Base-by-base conservation (phyloP, 805 yeast species). In the Alloascoidea hylecoeti region DNA sequence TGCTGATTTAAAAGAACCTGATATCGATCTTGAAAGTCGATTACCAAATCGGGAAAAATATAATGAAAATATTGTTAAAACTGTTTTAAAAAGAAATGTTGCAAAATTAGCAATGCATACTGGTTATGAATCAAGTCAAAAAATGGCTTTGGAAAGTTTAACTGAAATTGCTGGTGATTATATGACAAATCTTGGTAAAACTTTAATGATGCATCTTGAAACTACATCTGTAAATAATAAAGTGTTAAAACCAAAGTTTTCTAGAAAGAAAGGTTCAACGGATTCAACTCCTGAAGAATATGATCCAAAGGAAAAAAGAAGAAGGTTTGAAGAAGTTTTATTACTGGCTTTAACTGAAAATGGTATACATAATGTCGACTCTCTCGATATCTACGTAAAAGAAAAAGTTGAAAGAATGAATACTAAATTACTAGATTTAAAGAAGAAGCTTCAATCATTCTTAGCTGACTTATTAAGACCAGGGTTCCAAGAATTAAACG, bases 101-200 rank as follows among this genome's bases (percentile, higher is more conserved):
- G 71, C 88, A 15, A 84, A 85, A 43, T 60, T 92, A 15, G 74
- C 83, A 1, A 89, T 92, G 97, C 78, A 84, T 33, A 76, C 79
- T 34, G 98, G 98, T 0, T 92, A 83, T 60, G 97, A 92, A 58
- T 63, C 80, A 0, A 71, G 94, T 0, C 84, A 83, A 46, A 73
- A 79, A 9, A 62, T 66, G 36, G 96, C 96, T 4, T 68, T 83
- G 17, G 79, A 82, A 43, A 70, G 84, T 2, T 57, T 92, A 40
- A 73, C 96, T 0, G 94, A 85, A 46, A 56, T 92, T 19, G 89
- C 96, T 0, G 89, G 83, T 36, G 78, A 70, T 42, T 88, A 82
- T 50, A 53, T 92, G 58, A 67, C 75, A 34, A 86, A 83, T 50
- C 60, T 92, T 27, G 79, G 82, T 4, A 70, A 69, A 44, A 72